phyloP scores from a whole-genome alignment of 306 rosid genomes.

The Medicago ruthenica region DNA sequence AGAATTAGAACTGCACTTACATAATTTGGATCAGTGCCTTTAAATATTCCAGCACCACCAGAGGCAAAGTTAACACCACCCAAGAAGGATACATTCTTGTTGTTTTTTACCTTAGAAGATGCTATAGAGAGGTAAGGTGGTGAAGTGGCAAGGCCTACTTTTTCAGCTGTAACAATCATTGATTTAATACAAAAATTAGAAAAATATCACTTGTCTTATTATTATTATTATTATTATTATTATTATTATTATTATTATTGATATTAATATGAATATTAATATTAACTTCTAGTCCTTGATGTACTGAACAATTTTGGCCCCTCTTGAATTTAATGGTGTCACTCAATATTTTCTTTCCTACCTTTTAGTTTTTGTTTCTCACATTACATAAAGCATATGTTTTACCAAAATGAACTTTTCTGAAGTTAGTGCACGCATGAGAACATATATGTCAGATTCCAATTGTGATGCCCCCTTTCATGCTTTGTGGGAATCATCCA shows the following conservation, averaged over 20 bases:
- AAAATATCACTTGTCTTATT: neutral
- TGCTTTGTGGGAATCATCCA: neutral
- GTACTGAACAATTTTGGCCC: neutral
- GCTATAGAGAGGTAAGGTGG: slow-evolving; percentile 73
- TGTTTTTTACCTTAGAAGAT: slow-evolving; percentile 42
- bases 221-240: neutral
- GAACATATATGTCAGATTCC: neutral
- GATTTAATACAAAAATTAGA: slow-evolving; percentile 30
- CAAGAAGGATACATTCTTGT: slow-evolving; percentile 38
- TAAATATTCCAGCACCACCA: slow-evolving; percentile 86
- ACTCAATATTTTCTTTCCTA: neutral
- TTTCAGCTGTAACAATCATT: slow-evolving; percentile 64
- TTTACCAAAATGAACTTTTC: no score
- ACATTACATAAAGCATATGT: neutral
- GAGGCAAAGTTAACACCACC: slow-evolving; percentile 86
- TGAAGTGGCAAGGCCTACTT: slow-evolving; percentile 62
- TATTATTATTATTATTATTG: neutral
- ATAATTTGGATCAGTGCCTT: slow-evolving; percentile 42
- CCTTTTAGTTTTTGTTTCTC: neutral
- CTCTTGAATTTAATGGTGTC: no score
- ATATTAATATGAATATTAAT: no score
- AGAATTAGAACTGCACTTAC: slow-evolving; percentile 52
- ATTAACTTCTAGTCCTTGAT: neutral
- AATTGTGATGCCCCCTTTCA: neutral
- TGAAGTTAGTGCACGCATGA: neutral